phyloP scores from a whole-genome alignment of 176 grass and related monocot species.

The Themeda triandra region DNA sequence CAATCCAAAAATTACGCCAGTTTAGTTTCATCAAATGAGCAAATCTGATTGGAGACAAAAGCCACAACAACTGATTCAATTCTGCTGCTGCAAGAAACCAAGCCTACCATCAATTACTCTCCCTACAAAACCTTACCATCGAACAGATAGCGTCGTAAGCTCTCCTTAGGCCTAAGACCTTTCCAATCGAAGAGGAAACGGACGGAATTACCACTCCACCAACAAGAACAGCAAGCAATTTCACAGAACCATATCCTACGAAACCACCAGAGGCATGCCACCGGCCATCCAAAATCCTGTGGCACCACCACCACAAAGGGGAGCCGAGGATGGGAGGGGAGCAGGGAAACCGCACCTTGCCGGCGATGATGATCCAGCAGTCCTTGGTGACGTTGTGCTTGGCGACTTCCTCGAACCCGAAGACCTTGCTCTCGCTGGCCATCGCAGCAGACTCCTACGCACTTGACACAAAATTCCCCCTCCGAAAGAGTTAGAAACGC shows the following conservation, averaged over 20 bases:
- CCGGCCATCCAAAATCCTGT: not conserved
- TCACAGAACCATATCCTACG: not conserved
- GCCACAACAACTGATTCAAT: not conserved
- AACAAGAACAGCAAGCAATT: not conserved
- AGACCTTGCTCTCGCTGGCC: conserved; percentile 50
- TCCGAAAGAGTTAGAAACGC: not conserved
- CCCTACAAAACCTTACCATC: not conserved
- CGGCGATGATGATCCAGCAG: conserved; percentile 78
- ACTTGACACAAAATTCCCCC: not conserved
- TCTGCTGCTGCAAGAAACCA: not conserved
- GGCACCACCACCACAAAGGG: not conserved
- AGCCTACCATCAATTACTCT: not conserved
- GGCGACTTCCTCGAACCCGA: conserved; percentile 67
- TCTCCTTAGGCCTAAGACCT: not conserved
- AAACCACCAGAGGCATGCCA: not conserved
- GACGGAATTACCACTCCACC: not conserved
- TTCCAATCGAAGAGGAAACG: not conserved
- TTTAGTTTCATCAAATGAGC: not conserved
- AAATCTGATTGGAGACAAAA: not conserved
- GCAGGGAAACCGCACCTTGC: conserved; percentile 51
- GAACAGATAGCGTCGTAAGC: not conserved
- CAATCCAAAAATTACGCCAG: not conserved
- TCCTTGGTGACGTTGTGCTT: conserved; percentile 78
- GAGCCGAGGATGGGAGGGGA: not conserved
- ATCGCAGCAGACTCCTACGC: conserved; percentile 22